These are phyloP conservation scores for Monosporozyma siamensis DNA, from an alignment of 805 yeast species.

Conservation along the genomic window DNA sequence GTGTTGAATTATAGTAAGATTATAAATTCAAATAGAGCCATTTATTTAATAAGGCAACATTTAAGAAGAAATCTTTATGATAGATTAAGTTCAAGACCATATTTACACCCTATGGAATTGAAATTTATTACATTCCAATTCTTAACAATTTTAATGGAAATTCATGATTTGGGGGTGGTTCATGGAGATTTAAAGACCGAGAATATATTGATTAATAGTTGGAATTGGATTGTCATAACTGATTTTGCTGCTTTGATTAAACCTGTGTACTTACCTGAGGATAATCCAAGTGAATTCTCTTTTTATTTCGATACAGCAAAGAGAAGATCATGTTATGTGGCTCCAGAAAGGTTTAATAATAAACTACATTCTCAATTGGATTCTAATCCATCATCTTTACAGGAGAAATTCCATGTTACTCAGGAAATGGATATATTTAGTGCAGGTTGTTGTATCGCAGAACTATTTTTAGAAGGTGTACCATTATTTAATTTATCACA, in stretches of 20 bases:
- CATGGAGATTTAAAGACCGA: conserved; percentile 95
- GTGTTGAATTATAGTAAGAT: conserved; percentile 64
- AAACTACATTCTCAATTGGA: conserved; percentile 10
- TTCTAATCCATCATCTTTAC: conserved; percentile 11
- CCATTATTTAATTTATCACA: conserved; percentile 83
- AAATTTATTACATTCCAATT: conserved; percentile 79
- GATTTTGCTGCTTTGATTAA: conserved; percentile 75
- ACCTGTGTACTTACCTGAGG: conserved; percentile 80
- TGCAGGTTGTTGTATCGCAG: conserved; percentile 84
- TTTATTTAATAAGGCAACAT: conserved; percentile 78
- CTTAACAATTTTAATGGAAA: conserved; percentile 47
- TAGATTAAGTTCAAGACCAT: conserved; percentile 78
- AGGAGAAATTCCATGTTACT: conserved; percentile 30
- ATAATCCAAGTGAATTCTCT: conserved; percentile 84
- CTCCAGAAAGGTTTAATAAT: conserved; percentile 76
- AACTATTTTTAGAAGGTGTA: conserved; percentile 75
- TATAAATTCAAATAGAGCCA: conserved; percentile 85
- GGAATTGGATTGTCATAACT: conserved; percentile 76
- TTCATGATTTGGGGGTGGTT: conserved; percentile 52
- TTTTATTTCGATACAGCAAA: conserved; percentile 89
- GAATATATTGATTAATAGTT: conserved; percentile 74
- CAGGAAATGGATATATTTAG: conserved; percentile 75
- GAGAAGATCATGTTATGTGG: conserved; percentile 79
- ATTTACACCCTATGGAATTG: conserved; percentile 70
- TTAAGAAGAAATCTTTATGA: conserved; percentile 78